Percentiles rank a stretch among this genome's conserved stretches.
Conservation (phyloP, 257 asterid genomes). For the Verbascum thapsus region DNA sequence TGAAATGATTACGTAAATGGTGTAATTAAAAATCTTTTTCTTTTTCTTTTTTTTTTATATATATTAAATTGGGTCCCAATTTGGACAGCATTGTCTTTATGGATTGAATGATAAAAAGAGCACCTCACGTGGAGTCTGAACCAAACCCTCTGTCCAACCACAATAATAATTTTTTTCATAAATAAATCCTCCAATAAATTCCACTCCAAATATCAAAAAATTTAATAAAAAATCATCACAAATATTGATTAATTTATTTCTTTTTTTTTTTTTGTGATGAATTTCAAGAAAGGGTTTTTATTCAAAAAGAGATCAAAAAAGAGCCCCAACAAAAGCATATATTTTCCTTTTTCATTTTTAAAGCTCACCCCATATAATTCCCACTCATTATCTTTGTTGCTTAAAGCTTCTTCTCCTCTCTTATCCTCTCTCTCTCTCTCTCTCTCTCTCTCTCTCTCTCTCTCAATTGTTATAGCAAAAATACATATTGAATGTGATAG, state of each 20-base stretch:
- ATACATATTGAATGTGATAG: conserved; percentile 40
- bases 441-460: conserved; percentile 35
- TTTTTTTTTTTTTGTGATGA: background rate
- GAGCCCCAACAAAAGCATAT: conserved; percentile 39
- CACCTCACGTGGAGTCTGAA: conserved; percentile 99
- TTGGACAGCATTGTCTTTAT: conserved; percentile 86
- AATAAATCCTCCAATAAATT: background rate
- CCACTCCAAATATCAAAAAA: too few relatives aligned
- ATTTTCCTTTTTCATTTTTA: conserved; percentile 48
- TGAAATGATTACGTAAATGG: conserved; percentile 62
- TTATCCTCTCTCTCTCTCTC: conserved; percentile 45
- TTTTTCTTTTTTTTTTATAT: conserved; percentile 47
- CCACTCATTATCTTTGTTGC: conserved; percentile 98
- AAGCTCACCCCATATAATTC: conserved; percentile 83
- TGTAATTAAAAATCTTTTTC: conserved; percentile 30
- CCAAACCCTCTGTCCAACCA: conserved; percentile 84
- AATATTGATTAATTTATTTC: conserved; percentile 27
- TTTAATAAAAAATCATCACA: conserved; percentile 22
- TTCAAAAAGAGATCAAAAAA: conserved; percentile 43
- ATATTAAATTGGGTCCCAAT: conserved; percentile 70
- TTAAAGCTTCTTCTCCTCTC: conserved; percentile 66
- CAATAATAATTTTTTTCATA: too few relatives aligned
- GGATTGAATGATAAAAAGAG: conserved; percentile 96
- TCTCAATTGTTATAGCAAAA: conserved; percentile 38
- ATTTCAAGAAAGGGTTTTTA: conserved; percentile 50